Percentiles rank a stretch among this genome's conserved stretches.
phyloP scores from a whole-genome alignment of 2,329 filamentous ascomycete species.

The Pyrenophora teres region DNA sequence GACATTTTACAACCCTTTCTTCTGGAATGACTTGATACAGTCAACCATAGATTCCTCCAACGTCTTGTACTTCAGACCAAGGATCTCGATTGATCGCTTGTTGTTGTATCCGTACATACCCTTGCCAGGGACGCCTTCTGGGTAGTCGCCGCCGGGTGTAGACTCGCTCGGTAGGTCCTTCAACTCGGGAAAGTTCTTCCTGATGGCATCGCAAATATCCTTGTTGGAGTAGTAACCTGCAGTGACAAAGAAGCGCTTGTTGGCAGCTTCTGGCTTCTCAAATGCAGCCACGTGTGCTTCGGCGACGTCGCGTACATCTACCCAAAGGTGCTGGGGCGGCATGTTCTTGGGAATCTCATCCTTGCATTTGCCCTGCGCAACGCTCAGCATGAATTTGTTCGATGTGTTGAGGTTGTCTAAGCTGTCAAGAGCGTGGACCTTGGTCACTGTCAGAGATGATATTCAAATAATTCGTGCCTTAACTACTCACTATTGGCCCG shows the following conservation, averaged over 20 bases:
- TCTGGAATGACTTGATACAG: constrained; percentile 66
- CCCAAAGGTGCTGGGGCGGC: constrained; percentile 57
- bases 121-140: constrained; percentile 52
- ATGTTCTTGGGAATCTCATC: constrained; percentile 53
- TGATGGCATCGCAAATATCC: constrained; percentile 61
- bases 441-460: constrained; percentile 15
- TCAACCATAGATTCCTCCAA: constrained; percentile 66
- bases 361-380: constrained; percentile 67
- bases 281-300: constrained; percentile 65
- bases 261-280: constrained; percentile 61
- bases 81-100: constrained; percentile 56
- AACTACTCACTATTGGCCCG: constrained; percentile 53
- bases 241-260: constrained; percentile 66
- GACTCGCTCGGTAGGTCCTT: constrained; percentile 54
- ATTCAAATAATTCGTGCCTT: not conserved
- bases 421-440: constrained; percentile 62
- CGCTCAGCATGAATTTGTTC: constrained; percentile 67
- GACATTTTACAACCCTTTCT: constrained; percentile 51
- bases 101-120: constrained; percentile 58
- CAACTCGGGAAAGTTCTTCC: constrained; percentile 60
- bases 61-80: constrained; percentile 64
- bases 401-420: constrained; percentile 73
- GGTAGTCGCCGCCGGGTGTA: constrained; percentile 52
- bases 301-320: constrained; percentile 62
- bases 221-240: constrained; percentile 66